phyloP scores from a whole-genome alignment of 495 filamentous ascomycete genomes.

The Cercophora scortea region DNA sequence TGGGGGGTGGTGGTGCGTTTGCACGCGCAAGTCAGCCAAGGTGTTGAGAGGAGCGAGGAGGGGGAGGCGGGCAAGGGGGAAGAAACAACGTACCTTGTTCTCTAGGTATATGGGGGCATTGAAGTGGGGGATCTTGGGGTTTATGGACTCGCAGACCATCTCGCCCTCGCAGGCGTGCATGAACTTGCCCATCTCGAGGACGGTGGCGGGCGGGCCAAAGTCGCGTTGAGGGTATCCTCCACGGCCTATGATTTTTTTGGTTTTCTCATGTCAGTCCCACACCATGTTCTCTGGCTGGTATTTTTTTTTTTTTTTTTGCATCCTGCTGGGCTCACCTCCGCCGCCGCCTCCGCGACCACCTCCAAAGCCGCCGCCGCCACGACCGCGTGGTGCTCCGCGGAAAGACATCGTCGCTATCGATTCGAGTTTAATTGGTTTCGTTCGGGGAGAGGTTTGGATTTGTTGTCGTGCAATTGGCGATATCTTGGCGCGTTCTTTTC shows the following conservation, averaged over 20 bases:
- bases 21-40: neutral
- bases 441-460: neutral
- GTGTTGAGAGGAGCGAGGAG: neutral
- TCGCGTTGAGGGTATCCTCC: constrained; percentile 47
- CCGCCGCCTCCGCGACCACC: constrained; percentile 12
- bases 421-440: neutral
- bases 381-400: constrained; percentile 23
- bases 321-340: constrained; percentile 7
- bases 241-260: constrained; percentile 29
- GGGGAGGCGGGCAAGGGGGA: neutral
- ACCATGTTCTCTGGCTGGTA: too few species aligned
- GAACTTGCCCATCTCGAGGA: constrained; percentile 81
- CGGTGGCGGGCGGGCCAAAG: constrained; percentile 44
- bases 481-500: neutral
- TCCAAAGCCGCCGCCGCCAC: constrained; percentile 20
- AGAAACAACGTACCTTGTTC: constrained; percentile 63
- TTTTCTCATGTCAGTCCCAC: neutral
- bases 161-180: constrained; percentile 93
- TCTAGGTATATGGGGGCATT: constrained; percentile 97
- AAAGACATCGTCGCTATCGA: constrained; percentile 18
- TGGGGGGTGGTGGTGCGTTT: constrained; percentile 17
- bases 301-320: too few species aligned
- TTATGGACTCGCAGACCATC: constrained; percentile 88
- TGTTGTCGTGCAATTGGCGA: neutral
- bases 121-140: constrained; percentile 96